Percentiles rank a stretch among this genome's conserved stretches.
phyloP scores from a whole-genome alignment of 768 basidiomycete genomes.

The Russula abietina region DNA sequence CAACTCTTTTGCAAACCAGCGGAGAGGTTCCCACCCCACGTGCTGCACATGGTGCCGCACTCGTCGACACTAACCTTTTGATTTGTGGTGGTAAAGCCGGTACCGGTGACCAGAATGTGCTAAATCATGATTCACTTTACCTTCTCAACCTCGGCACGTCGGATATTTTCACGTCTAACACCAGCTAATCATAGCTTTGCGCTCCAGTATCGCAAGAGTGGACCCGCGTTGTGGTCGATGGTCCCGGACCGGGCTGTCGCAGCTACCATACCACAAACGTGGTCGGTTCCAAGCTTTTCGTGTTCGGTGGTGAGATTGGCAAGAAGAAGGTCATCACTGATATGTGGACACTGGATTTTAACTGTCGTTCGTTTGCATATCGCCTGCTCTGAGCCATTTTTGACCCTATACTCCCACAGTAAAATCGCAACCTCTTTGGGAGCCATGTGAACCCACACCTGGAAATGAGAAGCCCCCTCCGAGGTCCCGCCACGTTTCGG shows the following conservation, averaged over 20 bases:
- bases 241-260: conserved; percentile 74
- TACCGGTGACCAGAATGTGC: conserved; percentile 38
- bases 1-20: no score
- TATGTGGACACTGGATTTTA: conserved; percentile 92
- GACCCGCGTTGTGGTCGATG: conserved; percentile 78
- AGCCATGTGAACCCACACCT: conserved; percentile 55
- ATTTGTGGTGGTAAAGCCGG: no score
- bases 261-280: conserved; percentile 96
- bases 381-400: conserved; percentile 3
- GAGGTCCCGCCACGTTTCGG: conserved; percentile 86
- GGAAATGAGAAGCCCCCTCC: conserved; percentile 62
- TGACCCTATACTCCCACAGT: conserved; percentile 41
- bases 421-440: conserved; percentile 77
- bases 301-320: conserved; percentile 95
- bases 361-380: conserved; percentile 59
- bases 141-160: conserved; percentile 84
- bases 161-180: background rate
- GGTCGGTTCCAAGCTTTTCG: conserved; percentile 83
- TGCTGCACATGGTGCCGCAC: no score
- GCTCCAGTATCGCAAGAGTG: conserved; percentile 82
- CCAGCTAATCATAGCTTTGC: background rate
- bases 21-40: no score
- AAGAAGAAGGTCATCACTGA: conserved; percentile 94
- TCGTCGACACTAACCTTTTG: no score
- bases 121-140: conserved; percentile 81